phyloP scores from a whole-genome alignment of 805 yeast genomes.

The Schizosaccharomyces lindneri region DNA sequence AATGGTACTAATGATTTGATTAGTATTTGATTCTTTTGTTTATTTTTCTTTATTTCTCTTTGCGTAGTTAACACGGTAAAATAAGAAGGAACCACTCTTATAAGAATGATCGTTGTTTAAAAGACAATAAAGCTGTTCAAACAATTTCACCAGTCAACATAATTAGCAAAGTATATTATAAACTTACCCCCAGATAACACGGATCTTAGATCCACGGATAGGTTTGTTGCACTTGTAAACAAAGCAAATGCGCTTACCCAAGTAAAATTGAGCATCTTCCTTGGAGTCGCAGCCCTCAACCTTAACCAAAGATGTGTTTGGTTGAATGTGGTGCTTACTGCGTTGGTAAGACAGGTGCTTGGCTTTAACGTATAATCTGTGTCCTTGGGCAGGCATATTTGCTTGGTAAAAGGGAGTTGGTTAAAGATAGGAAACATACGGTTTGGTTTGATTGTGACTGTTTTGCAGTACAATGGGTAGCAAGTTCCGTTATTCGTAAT shows the following conservation, averaged over 20 bases:
- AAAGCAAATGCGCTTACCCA: conserved; percentile 97
- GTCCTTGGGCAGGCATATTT: conserved; percentile 1
- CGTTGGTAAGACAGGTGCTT: conserved; percentile 99
- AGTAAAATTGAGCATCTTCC: conserved; percentile 94
- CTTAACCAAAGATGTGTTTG: conserved; percentile 87
- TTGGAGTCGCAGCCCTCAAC: conserved; percentile 85
- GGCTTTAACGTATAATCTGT: conserved; percentile 83
- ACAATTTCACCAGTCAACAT: too few relatives aligned
- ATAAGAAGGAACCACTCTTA: neutral
- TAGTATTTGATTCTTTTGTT: neutral
- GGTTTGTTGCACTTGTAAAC: conserved; percentile 97
- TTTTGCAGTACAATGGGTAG: neutral
- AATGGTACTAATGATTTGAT: conserved; percentile 15
- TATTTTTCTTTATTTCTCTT: neutral
- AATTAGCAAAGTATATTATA: neutral
- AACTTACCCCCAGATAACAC: conserved; percentile 86
- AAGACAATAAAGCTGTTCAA: too few relatives aligned
- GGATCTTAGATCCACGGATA: conserved; percentile 94
- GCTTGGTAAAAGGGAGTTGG: neutral
- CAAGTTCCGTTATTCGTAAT: too few relatives aligned
- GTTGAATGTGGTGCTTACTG: conserved; percentile 94
- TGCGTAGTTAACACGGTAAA: too few relatives aligned
- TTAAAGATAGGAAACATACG: neutral
- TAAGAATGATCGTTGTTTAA: too few relatives aligned
- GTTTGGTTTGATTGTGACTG: neutral